Conservation (phyloP, 345 rosid genomes). For the Acer saccharum region DNA sequence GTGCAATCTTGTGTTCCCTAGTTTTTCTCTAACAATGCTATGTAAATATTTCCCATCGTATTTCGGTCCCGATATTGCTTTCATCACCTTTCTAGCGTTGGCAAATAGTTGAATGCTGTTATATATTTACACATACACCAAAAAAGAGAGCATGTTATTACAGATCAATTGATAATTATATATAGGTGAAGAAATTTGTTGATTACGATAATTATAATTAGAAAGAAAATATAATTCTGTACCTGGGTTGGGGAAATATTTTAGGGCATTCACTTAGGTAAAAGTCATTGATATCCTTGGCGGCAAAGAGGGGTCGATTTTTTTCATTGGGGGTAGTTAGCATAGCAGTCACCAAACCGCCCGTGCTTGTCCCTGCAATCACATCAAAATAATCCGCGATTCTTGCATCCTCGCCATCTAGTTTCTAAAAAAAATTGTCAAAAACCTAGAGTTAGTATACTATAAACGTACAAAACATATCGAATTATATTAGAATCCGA, state of each 20-base stretch:
- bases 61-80: slow-evolving; percentile 47
- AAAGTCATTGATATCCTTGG: slow-evolving; percentile 48
- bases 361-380: slow-evolving; percentile 57
- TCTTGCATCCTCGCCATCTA: slow-evolving; percentile 54
- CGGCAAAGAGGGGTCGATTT: slow-evolving; percentile 56
- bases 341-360: slow-evolving; percentile 63
- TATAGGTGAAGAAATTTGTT: too few relatives aligned
- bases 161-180: too few relatives aligned
- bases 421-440: slow-evolving; percentile 28
- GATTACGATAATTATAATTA: too few relatives aligned
- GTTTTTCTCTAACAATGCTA: slow-evolving; percentile 30
- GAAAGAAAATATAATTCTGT: background rate
- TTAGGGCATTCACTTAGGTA: slow-evolving; percentile 42
- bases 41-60: slow-evolving; percentile 52
- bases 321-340: slow-evolving; percentile 43
- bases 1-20: slow-evolving; percentile 37
- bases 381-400: slow-evolving; percentile 60
- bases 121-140: background rate
- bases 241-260: slow-evolving; percentile 46
- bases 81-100: slow-evolving; percentile 27
- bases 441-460: background rate
- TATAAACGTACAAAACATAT: background rate
- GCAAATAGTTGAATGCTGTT: slow-evolving; percentile 28
- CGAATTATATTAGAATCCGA: background rate
- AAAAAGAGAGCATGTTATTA: background rate